These are phyloP conservation scores for Komagataella mondaviorum DNA, from an alignment of 805 yeast species.

Conservation along the genomic window DNA sequence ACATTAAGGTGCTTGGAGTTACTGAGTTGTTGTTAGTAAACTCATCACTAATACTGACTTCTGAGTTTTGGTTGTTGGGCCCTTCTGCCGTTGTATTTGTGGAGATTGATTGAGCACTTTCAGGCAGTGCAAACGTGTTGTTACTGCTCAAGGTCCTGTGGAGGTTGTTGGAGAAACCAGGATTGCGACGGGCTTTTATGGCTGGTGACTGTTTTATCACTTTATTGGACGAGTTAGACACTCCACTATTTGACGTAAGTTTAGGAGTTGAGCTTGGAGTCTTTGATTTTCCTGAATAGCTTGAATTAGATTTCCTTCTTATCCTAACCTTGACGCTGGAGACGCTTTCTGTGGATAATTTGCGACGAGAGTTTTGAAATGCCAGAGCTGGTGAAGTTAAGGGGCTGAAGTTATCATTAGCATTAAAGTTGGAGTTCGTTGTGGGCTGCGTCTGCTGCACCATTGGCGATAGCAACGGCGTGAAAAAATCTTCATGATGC, in stretches of 20 bases:
- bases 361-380: constrained; percentile 22
- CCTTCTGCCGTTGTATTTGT: constrained; percentile 8
- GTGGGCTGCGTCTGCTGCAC: constrained; percentile 38
- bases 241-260: constrained; percentile 9
- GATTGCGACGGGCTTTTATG: constrained; percentile 16
- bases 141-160: constrained; percentile 2
- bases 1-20: constrained; percentile 19
- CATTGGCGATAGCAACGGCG: constrained; percentile 69
- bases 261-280: constrained; percentile 26
- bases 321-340: constrained; percentile 3
- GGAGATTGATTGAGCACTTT: constrained; percentile 12
- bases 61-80: constrained; percentile 12
- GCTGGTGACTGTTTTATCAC: constrained; percentile 24
- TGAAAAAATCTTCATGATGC: constrained; percentile 33
- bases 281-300: constrained; percentile 17
- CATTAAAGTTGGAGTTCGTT: constrained; percentile 8
- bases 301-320: constrained; percentile 7
- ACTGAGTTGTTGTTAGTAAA: constrained; percentile 6
- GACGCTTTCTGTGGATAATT: constrained; percentile 8
- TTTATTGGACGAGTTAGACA: constrained; percentile 17
- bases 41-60: background rate
- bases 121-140: constrained; percentile 1
- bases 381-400: constrained; percentile 59
- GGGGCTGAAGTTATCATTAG: constrained; percentile 23
- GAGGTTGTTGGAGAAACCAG: constrained; percentile 2